These are phyloP conservation scores for Colletotrichum zoysiae DNA, from an alignment of 2,329 filamentous ascomycete genomes.

Conservation along the genomic window DNA sequence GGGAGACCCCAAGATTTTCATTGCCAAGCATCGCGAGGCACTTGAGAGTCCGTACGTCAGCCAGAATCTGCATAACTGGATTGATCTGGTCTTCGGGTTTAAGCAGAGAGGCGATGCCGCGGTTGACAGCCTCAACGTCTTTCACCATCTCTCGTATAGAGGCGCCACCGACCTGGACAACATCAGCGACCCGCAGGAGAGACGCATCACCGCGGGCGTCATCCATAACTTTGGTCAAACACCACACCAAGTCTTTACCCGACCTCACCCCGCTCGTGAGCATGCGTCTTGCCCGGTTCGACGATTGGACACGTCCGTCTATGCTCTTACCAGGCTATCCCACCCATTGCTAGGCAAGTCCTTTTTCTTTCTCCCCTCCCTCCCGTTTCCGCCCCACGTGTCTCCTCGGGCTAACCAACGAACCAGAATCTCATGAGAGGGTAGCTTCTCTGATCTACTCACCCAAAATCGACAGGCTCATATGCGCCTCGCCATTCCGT, in stretches of 20 bases:
- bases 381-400: too few relatives aligned
- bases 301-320: slow-evolving; percentile 82
- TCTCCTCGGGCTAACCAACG: slow-evolving; percentile 26
- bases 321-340: slow-evolving; percentile 81
- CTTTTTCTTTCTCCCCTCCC: neutral
- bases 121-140: slow-evolving; percentile 92
- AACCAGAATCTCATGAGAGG: slow-evolving; percentile 76
- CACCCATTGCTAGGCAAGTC: slow-evolving; percentile 73
- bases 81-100: slow-evolving; percentile 92
- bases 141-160: slow-evolving; percentile 94
- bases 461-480: slow-evolving; percentile 81
- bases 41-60: slow-evolving; percentile 94
- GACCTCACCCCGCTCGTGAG: slow-evolving; percentile 83
- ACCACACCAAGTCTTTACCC: slow-evolving; percentile 91
- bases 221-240: slow-evolving; percentile 99
- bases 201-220: slow-evolving; percentile 90
- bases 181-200: slow-evolving; percentile 89
- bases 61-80: slow-evolving; percentile 91
- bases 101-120: slow-evolving; percentile 96
- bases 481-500: slow-evolving; percentile 86
- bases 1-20: slow-evolving; percentile 94
- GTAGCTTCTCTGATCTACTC: slow-evolving; percentile 85
- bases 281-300: slow-evolving; percentile 72
- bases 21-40: slow-evolving; percentile 94
- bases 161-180: slow-evolving; percentile 93